Evolutionary conservation across 2,329 filamentous ascomycete species (phyloP).

Genomic region (Ustilaginoidea virens): DNA sequence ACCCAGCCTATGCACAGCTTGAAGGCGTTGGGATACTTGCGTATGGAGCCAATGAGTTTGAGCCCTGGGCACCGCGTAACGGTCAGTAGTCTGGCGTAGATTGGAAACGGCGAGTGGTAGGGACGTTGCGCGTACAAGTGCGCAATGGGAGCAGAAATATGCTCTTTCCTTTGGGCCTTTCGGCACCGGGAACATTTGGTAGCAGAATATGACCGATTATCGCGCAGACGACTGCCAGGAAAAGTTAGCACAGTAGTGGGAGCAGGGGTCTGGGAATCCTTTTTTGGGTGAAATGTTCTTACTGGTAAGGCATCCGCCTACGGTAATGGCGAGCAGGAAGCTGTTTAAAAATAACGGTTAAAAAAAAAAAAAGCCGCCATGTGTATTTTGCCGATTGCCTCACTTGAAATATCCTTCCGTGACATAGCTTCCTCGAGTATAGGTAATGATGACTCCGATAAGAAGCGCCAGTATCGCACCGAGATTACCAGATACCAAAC

Average conservation of each 20-base stretch:
- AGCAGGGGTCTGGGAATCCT: too few species aligned
- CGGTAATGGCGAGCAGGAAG: slow-evolving; percentile 8
- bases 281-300: too few species aligned
- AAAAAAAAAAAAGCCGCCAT: not conserved
- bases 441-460: slow-evolving; percentile 9
- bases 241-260: too few species aligned
- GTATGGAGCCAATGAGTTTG: slow-evolving; percentile 7
- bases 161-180: slow-evolving; percentile 5
- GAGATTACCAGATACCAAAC: slow-evolving; percentile 7
- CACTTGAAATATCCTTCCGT: slow-evolving; percentile 8
- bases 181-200: slow-evolving; percentile 6
- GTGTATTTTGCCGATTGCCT: not conserved
- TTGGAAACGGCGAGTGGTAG: too few species aligned
- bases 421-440: slow-evolving; percentile 7
- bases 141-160: slow-evolving; percentile 7
- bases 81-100: too few species aligned
- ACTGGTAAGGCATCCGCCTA: slow-evolving; percentile 9
- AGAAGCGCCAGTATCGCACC: slow-evolving; percentile 8
- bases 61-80: slow-evolving; percentile 4
- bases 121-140: slow-evolving; percentile 5
- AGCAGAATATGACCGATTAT: slow-evolving; percentile 7
- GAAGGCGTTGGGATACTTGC: slow-evolving; percentile 9
- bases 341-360: slow-evolving; percentile 2
- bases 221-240: slow-evolving; percentile 5
- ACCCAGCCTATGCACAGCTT: slow-evolving; percentile 10